A percentile compares a stretch with the other conserved stretches of the same genome.
Conservation (phyloP, 441 rosid species). For the Brassica hybrid region DNA sequence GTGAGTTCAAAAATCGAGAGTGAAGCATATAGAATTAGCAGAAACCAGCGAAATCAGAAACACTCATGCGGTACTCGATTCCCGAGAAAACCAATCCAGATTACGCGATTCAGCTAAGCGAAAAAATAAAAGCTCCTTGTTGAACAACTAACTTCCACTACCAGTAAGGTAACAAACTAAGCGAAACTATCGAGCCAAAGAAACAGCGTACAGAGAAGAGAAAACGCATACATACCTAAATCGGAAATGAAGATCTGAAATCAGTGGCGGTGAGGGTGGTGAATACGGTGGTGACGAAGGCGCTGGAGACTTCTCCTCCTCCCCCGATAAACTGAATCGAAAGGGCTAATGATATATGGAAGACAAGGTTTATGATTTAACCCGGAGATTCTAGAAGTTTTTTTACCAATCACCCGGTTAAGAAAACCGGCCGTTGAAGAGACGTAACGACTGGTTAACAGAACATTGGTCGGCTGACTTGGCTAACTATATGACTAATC, state of each 20-base stretch:
- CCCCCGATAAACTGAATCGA: not conserved
- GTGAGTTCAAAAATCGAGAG: not conserved
- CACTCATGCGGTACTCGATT: constrained; percentile 4
- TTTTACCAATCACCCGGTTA: not conserved
- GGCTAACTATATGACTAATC: not conserved
- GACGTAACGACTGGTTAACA: not conserved
- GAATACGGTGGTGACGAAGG: constrained; percentile 7
- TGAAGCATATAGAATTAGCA: not conserved
- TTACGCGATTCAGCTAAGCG: not conserved
- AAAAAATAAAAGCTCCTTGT: not conserved
- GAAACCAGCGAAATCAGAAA: not conserved
- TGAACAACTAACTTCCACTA: not conserved
- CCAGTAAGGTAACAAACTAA: not conserved
- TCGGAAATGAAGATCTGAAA: not conserved
- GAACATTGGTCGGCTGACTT: too few relatives aligned
- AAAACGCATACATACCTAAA: constrained; percentile 9
- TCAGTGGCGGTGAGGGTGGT: constrained; percentile 1
- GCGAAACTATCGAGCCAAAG: not conserved
- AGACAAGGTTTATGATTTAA: too few relatives aligned
- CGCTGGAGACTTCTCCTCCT: not conserved
- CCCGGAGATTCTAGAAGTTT: not conserved
- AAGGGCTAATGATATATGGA: too few relatives aligned
- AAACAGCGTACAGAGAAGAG: not conserved
- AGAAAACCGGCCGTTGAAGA: not conserved
- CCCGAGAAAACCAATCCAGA: not conserved